Evolutionary conservation across 495 filamentous ascomycete species (phyloP), one percentile per base, ranked within the genome.

Genomic region (Talaromyces stipitatus): DNA sequence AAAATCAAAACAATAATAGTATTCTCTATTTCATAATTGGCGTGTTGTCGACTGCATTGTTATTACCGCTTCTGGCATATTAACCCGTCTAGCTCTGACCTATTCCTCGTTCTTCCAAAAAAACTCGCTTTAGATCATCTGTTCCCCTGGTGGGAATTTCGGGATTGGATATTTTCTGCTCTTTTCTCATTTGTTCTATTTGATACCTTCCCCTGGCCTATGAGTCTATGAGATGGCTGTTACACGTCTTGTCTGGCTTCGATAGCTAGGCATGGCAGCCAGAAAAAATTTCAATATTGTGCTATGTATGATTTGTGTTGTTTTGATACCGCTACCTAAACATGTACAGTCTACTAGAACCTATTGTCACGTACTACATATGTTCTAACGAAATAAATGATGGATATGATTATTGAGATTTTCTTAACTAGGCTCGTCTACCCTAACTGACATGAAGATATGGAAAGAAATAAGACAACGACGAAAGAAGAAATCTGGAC

Each of bases 31-130:
- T 69, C 65, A 64, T 83, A 8, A 79, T 81, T 8, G 65, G 80
- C 53, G 78, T 82, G 23, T 69, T 82, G 12, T 78, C 82, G 0
- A 74, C 78, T 3, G 75, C 81, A 0, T 66, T 85, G 10, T 68
- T 85, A 6, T 62, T 85, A 8, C 84, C 83, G 0, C 75, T 88
- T 16, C 64, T 87, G 26, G 80, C 82, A 4, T 87, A 86, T 64
- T 63, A 18, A 48, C 20, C 10, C 5, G 10, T 9, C 24, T 14
- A 48, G 14, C 24, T 18, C 45, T 41, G 8, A 26, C 24, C 45
- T 48, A 48, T 27, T 26, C 10, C 9, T 48, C 6, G 4, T 23
- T 26, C 3, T 4, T 11, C 18, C 4, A 10, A 6, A 48, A 47
- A 26, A 23, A 10, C 43, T 24, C 12, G 18, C 20, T 12, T 14